Base-by-base conservation (phyloP, 2,329 filamentous ascomycete species). In the Leptographium galeiforme region DNA sequence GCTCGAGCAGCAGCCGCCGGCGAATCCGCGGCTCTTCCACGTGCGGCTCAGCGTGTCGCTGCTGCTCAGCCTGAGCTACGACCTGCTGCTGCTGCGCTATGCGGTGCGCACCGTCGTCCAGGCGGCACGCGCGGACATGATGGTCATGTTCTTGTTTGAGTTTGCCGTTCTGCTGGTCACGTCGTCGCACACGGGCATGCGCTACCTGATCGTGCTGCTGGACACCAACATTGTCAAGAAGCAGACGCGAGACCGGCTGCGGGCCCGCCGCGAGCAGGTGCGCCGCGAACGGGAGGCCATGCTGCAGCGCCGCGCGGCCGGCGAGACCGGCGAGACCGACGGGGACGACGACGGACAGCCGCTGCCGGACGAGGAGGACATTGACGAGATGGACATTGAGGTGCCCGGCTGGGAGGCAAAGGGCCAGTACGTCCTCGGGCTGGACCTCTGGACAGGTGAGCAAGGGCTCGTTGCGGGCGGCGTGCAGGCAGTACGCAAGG, bases 91-190 rank as follows among this genome's bases (percentile, higher is more conserved):
- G 70, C 81, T 96, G 59, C 77, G 77, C 49, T 96, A 95, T 66
- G 84, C 86, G 55, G 76, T 95, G 57, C 79, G 82, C 33, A 88
- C 85, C 0, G 90, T 97, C 36, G 82, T 96, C 50, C 82, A 87
- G 55, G 84, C 94, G 64, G 88, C 91, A 2, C 78, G 86, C n/a
- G 89, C 91, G 0, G 93, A 94, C 55, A 97, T 98, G 87, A 98
- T 97, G 89, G 89, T 98, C 58, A 97, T 98, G 89, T 98, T 98
- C 63, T 82, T 94, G 7, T 98, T 98, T 62, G 93, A 98, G 67
- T 97, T 97, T 64, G 90, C 91, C 40, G 83, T 98, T 45, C 72
- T 97, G 56, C 77, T 82, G 2, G 84, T 94, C 11, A 84, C 83
- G 51, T 95, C 91, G 1, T 74, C 82, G 51, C 89, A 91, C 48